Conservation (phyloP, 2,329 filamentous ascomycete species). For the Calonectria henricotiae region DNA sequence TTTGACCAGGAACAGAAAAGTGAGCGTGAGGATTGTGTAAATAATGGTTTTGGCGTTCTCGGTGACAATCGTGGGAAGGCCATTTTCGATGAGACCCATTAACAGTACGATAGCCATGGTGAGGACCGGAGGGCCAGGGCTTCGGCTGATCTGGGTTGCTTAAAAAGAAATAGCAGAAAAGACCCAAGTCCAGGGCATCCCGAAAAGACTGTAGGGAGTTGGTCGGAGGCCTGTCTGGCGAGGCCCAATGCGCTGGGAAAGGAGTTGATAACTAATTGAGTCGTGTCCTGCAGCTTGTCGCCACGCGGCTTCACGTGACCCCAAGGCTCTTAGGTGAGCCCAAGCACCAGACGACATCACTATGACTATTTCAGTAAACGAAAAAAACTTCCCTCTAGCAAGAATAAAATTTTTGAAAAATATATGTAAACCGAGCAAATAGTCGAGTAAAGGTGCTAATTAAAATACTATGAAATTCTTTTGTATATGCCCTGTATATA, state of each 20-base stretch:
- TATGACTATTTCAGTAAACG: background rate
- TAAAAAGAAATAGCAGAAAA: background rate
- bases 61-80: conserved; percentile 67
- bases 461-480: too few species aligned
- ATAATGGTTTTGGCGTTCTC: conserved; percentile 63
- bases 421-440: too few species aligned
- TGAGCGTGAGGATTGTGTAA: conserved; percentile 59
- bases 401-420: too few species aligned
- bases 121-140: conserved; percentile 28
- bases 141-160: conserved; percentile 12
- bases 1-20: conserved; percentile 72
- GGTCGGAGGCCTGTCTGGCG: conserved; percentile 24
- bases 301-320: conserved; percentile 38
- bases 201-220: conserved; percentile 17
- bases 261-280: conserved; percentile 17
- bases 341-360: background rate
- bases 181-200: conserved; percentile 41
- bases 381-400: too few species aligned
- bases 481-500: too few species aligned
- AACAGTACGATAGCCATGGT: conserved; percentile 71
- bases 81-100: conserved; percentile 64
- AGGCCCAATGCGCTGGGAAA: conserved; percentile 3
- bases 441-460: too few species aligned
- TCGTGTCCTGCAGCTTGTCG: conserved; percentile 33
- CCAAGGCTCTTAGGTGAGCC: background rate